Evolutionary conservation across 441 rosid genomes (phyloP).

Genomic region (Erysimum cheiri): DNA sequence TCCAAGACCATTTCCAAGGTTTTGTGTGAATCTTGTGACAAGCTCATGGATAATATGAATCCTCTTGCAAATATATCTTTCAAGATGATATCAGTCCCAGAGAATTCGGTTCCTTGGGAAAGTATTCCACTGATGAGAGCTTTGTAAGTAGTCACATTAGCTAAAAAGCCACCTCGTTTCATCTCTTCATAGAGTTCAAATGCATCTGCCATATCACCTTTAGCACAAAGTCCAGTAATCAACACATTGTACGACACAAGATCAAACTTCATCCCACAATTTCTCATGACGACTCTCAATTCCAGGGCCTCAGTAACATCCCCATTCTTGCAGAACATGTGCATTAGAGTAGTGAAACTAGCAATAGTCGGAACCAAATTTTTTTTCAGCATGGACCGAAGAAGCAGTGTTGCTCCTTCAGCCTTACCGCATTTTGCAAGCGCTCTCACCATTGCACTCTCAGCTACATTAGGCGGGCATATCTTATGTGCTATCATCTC

Average conservation of each 20-base stretch:
- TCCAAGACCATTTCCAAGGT: constrained; percentile 54
- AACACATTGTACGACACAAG: constrained; percentile 78
- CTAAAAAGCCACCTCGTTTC: constrained; percentile 64
- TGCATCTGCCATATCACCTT: constrained; percentile 60
- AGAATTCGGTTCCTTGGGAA: constrained; percentile 29
- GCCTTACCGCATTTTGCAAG: constrained; percentile 81
- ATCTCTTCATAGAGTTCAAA: constrained; percentile 74
- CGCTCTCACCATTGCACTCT: constrained; percentile 84
- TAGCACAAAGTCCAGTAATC: constrained; percentile 67
- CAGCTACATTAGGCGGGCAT: constrained; percentile 64
- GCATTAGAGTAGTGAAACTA: constrained; percentile 78
- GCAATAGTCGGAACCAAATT: constrained; percentile 73
- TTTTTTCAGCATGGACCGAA: constrained; percentile 63
- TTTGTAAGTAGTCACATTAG: constrained; percentile 65
- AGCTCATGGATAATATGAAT: constrained; percentile 52
- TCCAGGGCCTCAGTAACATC: constrained; percentile 61
- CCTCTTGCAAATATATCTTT: constrained; percentile 69
- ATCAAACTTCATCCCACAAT: constrained; percentile 65
- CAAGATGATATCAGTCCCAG: constrained; percentile 53
- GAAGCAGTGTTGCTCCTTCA: constrained; percentile 71
- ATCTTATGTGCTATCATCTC: constrained; percentile 63
- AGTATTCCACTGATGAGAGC: constrained; percentile 61
- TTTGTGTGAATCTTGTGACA: constrained; percentile 45
- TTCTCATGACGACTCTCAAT: constrained; percentile 57
- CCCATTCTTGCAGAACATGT: constrained; percentile 57